Evolutionary conservation across 2,329 filamentous ascomycete species (phyloP), one percentile per base, ranked within the genome.

Genomic region (Elsinoe fawcettii): DNA sequence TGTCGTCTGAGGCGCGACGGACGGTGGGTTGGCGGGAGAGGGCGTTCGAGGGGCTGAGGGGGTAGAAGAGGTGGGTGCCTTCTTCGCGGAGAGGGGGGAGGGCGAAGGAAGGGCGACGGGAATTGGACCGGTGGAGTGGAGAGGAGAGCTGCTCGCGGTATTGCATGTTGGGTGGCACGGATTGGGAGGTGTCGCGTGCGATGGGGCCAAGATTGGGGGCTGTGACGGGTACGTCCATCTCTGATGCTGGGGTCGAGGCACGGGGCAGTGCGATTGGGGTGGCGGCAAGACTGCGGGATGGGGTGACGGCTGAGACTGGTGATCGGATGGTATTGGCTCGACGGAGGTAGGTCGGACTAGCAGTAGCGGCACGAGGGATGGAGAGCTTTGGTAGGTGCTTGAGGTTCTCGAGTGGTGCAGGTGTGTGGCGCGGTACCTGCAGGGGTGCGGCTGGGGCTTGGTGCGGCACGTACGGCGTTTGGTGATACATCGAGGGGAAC

Each of bases 161-260:
- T 69, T 83, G 85, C 90, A 96, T 96, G 73, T 95, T 85, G 5
- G 92, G 92, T 43, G 92, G 92, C 0, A 96, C 92, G 4, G 91
- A 96, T 71, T 96, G 90, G 23, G 90, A 95, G 47, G 79, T 77
- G 66, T 93, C 86, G 53, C 92, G 86, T 44, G 86, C 79, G 30
- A 95, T 77, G 5, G 88, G 88, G 0, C 86, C 88, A 14, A 83
- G 65, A 1, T 83, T 82, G 43, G 91, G 77, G 2, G 85, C 80
- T 0, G 88, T 93, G 59, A 95, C 74, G 0, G 92, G 91, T 11
- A 91, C 84, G 68, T 96, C 92, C 78, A 92, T 86, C 67, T 95
- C 90, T 1, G 91, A 95, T 69, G 91, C 88, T 14, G 91, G 90
- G 0, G 89, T 95, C n/a, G 16, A 27, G 8, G 32, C 23, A 56